Percentiles rank a stretch among this genome's conserved stretches.
phyloP scores from a whole-genome alignment of 2,329 filamentous ascomycete species.

The Trichoderma aggressivum region DNA sequence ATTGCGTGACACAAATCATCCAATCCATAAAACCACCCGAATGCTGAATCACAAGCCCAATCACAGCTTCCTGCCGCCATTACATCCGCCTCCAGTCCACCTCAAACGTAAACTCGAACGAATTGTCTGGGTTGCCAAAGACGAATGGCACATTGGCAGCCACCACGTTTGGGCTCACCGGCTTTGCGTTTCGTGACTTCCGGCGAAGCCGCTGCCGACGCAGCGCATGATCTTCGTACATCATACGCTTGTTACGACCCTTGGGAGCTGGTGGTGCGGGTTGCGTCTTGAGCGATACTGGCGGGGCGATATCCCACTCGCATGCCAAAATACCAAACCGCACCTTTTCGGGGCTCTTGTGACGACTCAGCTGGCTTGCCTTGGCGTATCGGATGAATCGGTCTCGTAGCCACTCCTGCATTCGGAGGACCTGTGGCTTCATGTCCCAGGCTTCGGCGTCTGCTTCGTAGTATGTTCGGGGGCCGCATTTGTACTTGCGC shows the following conservation, averaged over 20 bases:
- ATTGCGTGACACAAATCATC: background rate
- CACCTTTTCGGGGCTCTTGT: conserved; percentile 35
- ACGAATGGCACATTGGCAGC: conserved; percentile 24
- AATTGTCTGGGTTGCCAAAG: conserved; percentile 25
- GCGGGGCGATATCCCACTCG: conserved; percentile 36
- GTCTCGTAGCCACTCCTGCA: conserved; percentile 38
- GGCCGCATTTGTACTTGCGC: conserved; percentile 18
- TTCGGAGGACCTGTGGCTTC: conserved; percentile 34
- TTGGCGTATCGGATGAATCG: conserved; percentile 39
- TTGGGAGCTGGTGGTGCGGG: conserved; percentile 24
- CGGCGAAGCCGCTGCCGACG: conserved; percentile 21
- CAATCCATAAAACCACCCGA: background rate
- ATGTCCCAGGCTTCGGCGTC: conserved; percentile 35
- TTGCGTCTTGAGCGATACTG: conserved; percentile 18
- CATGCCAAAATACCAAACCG: conserved; percentile 42
- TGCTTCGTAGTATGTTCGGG: conserved; percentile 34
- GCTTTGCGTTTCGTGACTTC: background rate
- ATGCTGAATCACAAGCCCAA: background rate
- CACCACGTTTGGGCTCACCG: conserved; percentile 10
- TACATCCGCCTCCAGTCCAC: conserved; percentile 18
- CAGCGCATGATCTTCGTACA: conserved; percentile 25
- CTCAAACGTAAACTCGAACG: conserved; percentile 28
- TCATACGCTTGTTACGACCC: conserved; percentile 28
- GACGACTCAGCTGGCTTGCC: conserved; percentile 31
- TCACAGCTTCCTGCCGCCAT: background rate